Evolutionary conservation across 176 grass and related monocot species (phyloP), one percentile per base, ranked within the genome.

Genomic region (Miscanthus lutarioriparius): DNA sequence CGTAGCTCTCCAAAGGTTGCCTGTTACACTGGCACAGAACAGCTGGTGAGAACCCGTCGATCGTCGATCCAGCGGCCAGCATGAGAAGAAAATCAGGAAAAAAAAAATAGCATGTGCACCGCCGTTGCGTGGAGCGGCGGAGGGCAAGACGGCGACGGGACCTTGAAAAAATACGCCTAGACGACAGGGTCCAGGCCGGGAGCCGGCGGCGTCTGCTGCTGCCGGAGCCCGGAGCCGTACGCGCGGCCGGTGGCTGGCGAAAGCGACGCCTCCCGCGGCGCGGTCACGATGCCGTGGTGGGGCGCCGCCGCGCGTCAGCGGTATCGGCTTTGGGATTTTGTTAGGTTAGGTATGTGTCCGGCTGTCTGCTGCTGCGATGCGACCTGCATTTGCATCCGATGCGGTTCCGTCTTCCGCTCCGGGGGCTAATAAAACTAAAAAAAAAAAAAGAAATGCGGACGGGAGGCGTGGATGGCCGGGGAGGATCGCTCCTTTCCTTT

Each of bases 281-380:
- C 47, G 15, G 15, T 2, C 0, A 6, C 7, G 53, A n/a, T n/a
- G 53, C 54, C 54, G 54, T 59, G 54, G 54, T 59, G 54, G 54
- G 54, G 53, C 20, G 20, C 17, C 19, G 69, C n/a, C 20, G n/a
- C 69, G 72, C 72, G 72, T 74, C 72, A 74, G 15, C 70, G 43
- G 41, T 16, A 19, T 30, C 70, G n/a, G 70, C 22, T 26, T 22
- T 43, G 39, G 39, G 44, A 51, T 32, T 35, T 48, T 67, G 72
- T 76, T 76, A 67, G 72, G n/a, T 84, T 71, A 41, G 62, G 72
- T 76, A 76, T 27, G 62, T 66, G 82, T 22, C 61, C 3, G 70
- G 4, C 25, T 51, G 43, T 32, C 25, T 49, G 41, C 25, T 27
- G 70, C 70, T 10, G 44, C 43, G 48, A 4, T 0, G 33, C 48